Base-by-base conservation (phyloP, 305 asterid species). In the Fraxinus sp. region DNA sequence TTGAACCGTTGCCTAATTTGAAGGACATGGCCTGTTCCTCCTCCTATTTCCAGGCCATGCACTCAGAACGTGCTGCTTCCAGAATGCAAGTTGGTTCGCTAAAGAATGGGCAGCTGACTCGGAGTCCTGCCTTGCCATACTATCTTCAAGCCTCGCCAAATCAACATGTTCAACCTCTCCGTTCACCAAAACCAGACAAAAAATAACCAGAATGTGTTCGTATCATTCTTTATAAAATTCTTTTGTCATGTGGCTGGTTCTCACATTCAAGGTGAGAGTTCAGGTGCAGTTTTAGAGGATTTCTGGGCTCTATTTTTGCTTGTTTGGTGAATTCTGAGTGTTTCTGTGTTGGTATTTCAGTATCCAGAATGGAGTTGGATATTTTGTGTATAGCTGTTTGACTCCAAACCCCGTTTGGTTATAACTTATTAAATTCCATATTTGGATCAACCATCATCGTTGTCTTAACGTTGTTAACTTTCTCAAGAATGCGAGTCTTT, bases 11-110 rank as follows among this genome's bases (percentile, higher is more conserved):
- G 82, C 93, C 93, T n/a, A 71, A 57, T 39, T 80, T 91, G 10
- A 93, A 84, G 78, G 98, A 93, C 86, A 87, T 92, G 93, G 97
- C 97, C 0, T 79, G 87, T 30, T 84, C 94, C 3, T 85, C 96
- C 0, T 88, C 98, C 8, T 87, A 90, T 85, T 91, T 90, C 83
- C 92, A 89, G 85, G 93, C 93, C 7, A 81, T 90, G 91, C 90
- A 87, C 44, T 78, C 86, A 35, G 90, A 87, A 46, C 93, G 93
- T 22, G 82, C 83, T 2, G 66, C 85, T 26, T 39, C 35, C 10
- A 87, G 84, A 72, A 30, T 82, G 85, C 91, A 88, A 46, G 78
- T 81, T 20, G 79, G 83, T 24, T 80, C 70, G 26, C 46, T 71
- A 4, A 88, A 52, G 62, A 86, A 85, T 36, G 87, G 87, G 77